A percentile compares a stretch with the other conserved stretches of the same genome.
Conservation (phyloP, 73 alveolate species). For the Paramecium biaurelia region DNA sequence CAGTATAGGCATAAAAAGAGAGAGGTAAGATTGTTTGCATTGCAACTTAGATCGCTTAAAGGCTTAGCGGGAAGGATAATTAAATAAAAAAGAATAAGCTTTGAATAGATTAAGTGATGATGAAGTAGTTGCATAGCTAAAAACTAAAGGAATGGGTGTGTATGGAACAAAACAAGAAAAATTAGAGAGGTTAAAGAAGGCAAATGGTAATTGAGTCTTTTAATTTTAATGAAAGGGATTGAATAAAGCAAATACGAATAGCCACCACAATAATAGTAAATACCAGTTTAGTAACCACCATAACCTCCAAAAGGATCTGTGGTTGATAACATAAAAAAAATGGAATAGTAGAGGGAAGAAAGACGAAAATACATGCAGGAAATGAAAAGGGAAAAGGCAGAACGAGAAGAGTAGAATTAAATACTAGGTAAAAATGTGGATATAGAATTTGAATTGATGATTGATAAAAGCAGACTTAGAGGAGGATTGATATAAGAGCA, state of each 20-base stretch:
- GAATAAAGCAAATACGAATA: not conserved
- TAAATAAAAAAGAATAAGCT: conserved; percentile 64
- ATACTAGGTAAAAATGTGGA: conserved; percentile 81
- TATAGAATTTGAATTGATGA: conserved; percentile 84
- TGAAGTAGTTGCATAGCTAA: conserved; percentile 68
- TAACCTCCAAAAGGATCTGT: conserved; percentile 69
- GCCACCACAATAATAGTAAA: not conserved
- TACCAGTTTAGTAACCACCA: not conserved
- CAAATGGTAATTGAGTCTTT: conserved; percentile 64
- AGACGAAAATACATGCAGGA: conserved; percentile 87
- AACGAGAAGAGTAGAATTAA: conserved; percentile 75
- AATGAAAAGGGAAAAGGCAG: conserved; percentile 71
- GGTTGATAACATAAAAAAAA: conserved; percentile 78
- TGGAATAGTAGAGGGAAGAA: conserved; percentile 83
- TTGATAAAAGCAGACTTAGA: conserved; percentile 70
- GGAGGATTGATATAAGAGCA: conserved; percentile 63
- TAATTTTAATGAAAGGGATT: conserved; percentile 28
- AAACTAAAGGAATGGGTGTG: conserved; percentile 78
- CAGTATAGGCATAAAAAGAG: conserved; percentile 36
- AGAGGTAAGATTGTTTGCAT: not conserved
- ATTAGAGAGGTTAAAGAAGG: conserved; percentile 78
- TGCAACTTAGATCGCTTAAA: conserved; percentile 58
- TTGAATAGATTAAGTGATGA: conserved; percentile 72
- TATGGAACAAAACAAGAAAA: conserved; percentile 88
- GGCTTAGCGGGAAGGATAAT: conserved; percentile 64